Base-by-base conservation (phyloP, 2,329 filamentous ascomycete species). In the Fusarium praegraminearum region DNA sequence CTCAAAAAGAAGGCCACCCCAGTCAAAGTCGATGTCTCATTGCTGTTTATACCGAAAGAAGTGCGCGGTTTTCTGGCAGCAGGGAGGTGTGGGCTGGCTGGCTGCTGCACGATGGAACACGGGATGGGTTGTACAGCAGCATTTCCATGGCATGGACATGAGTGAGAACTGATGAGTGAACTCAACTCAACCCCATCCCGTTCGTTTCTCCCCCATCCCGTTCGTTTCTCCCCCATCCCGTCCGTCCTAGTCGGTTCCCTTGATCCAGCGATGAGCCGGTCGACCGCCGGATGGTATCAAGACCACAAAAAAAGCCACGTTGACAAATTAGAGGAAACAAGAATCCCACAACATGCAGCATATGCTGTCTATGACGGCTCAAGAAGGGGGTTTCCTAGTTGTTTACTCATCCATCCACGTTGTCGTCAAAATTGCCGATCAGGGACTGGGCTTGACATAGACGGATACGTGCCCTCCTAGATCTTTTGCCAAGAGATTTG, bases 401-500 rank as follows among this genome's bases (percentile, higher is more conserved):
- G 28, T 36, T 46, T 47, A 44, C 35, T 28, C 20, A 20, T 40
- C n/a, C n/a, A 20, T 28, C 50, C 40, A 45, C 36, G 36, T 41
- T 44, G 41, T 50, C 30, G 56, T 54, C 46, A 35, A 60, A 51
- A 20, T 50, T 69, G 72, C 67, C 71, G 70, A 74, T 74, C 70
- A 73, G 72, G 70, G 66, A 73, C 70, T 67, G 57, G 59, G 11
- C n/a, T 40, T 20, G 36, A 30, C 11, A 30, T 30, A 30, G 28
- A 30, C 28, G 28, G 28, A 40, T 40, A 64, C 65, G 57, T 58
- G 51, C 43, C 65, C 57, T 62, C 57, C 52, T 41, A 57, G 65
- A 63, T 70, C 62, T 60, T 36, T 32, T 61, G 72, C 67, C 72
- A 73, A 74, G 67, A 74, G 55, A 71, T 63, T 54, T 63, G 60